A percentile compares a stretch with the other conserved stretches of the same genome.
Evolutionary conservation across 176 grass and related monocot species (phyloP).

Genomic region (Oropetium thomaeum): DNA sequence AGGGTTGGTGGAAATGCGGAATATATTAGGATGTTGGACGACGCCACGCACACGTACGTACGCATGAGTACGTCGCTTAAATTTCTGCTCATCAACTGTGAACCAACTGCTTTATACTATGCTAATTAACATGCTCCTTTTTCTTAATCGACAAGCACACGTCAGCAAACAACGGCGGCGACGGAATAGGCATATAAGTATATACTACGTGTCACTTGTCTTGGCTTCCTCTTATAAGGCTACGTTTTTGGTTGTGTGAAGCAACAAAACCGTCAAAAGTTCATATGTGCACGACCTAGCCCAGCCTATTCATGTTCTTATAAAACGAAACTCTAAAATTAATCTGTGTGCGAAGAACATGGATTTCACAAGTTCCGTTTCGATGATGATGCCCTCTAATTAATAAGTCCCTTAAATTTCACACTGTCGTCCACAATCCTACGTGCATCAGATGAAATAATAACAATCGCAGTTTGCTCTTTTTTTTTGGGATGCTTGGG

Average conservation of each 20-base stretch:
- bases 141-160: neutral
- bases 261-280: neutral
- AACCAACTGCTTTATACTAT: neutral
- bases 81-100: neutral
- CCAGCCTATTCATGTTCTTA: neutral
- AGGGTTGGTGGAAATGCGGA: too few relatives aligned
- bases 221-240: neutral
- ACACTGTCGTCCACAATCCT: too few relatives aligned
- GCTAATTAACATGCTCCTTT: too few relatives aligned
- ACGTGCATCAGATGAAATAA: neutral
- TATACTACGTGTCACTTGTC: neutral
- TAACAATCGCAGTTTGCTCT: too few relatives aligned
- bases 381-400: too few relatives aligned
- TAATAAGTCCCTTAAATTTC: too few relatives aligned
- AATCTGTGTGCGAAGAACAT: conserved; percentile 16
- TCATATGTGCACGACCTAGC: neutral
- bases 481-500: neutral
- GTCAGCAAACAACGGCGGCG: conserved; percentile 22
- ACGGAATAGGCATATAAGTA: neutral
- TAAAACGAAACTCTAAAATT: neutral
- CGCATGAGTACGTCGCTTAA: too few relatives aligned
- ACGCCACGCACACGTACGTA: too few relatives aligned
- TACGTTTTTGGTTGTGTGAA: neutral
- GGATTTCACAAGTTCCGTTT: neutral
- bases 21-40: too few relatives aligned